A percentile compares a stretch with the other conserved stretches of the same genome.
phyloP scores from a whole-genome alignment of 495 filamentous ascomycete species.

The Penicillium pulvis region DNA sequence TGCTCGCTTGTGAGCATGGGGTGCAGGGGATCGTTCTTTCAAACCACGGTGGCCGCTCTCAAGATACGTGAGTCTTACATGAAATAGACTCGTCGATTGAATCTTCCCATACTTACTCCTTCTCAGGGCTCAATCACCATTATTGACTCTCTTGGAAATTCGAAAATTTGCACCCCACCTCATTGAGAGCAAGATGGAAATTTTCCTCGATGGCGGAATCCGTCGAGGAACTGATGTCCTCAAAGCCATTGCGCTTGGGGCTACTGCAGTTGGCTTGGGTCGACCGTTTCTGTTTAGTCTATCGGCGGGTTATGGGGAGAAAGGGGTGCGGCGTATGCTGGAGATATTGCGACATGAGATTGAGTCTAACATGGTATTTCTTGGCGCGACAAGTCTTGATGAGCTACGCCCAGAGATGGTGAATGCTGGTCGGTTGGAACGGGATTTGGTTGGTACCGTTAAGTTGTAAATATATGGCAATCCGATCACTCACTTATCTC shows the following conservation, averaged over 20 bases:
- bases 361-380: conserved; percentile 42
- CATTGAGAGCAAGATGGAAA: conserved; percentile 66
- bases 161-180: conserved; percentile 61
- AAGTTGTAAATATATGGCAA: conserved; percentile 29
- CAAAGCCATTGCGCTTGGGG: conserved; percentile 84
- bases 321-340: conserved; percentile 35
- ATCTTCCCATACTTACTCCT: conserved; percentile 43
- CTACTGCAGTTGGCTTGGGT: conserved; percentile 82
- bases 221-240: conserved; percentile 83
- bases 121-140: conserved; percentile 71
- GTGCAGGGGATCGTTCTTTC: conserved; percentile 77
- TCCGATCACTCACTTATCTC: too few species aligned
- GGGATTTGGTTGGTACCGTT: conserved; percentile 36
- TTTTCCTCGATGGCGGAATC: conserved; percentile 83
- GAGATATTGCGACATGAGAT: conserved; percentile 42
- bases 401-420: conserved; percentile 38
- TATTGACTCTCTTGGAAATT: conserved; percentile 69
- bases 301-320: conserved; percentile 55
- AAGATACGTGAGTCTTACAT: conserved; percentile 40
- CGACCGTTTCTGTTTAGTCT: conserved; percentile 85
- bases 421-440: conserved; percentile 40
- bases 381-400: conserved; percentile 30
- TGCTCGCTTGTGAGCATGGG: conserved; percentile 67
- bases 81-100: conserved; percentile 13
- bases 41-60: conserved; percentile 53